phyloP scores from a whole-genome alignment of 176 grass and related monocot species.

The Carex cristatella region DNA sequence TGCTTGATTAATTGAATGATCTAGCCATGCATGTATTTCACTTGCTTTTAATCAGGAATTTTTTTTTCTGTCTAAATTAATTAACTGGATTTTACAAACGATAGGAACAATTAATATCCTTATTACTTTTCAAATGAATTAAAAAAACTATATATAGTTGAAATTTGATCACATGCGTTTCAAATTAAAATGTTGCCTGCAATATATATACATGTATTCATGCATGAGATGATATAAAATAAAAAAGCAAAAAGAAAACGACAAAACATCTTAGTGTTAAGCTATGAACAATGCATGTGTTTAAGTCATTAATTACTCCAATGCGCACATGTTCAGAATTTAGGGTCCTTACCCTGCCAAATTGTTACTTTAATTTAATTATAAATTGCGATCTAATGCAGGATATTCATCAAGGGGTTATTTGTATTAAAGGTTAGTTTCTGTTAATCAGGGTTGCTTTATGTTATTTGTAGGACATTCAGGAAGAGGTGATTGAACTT shows the following conservation, averaged over 20 bases:
- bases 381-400: neutral
- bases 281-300: too few species aligned
- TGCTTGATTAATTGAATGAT: neutral
- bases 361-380: neutral
- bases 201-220: neutral
- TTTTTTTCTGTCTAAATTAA: neutral
- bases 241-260: too few species aligned
- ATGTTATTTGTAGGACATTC: neutral
- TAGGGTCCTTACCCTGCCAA: neutral
- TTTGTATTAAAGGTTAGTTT: neutral
- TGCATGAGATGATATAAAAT: too few species aligned
- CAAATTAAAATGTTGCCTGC: neutral
- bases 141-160: neutral
- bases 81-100: neutral
- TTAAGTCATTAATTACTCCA: too few species aligned
- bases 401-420: neutral
- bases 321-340: neutral
- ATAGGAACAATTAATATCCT: neutral
- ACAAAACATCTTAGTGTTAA: too few species aligned
- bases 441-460: neutral
- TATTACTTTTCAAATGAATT: neutral
- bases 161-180: neutral
- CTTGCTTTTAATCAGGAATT: neutral
- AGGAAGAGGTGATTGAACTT: neutral
- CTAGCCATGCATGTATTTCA: neutral